Conservation (phyloP, 108 stramenopile species). For the Nitzschia putrida region DNA sequence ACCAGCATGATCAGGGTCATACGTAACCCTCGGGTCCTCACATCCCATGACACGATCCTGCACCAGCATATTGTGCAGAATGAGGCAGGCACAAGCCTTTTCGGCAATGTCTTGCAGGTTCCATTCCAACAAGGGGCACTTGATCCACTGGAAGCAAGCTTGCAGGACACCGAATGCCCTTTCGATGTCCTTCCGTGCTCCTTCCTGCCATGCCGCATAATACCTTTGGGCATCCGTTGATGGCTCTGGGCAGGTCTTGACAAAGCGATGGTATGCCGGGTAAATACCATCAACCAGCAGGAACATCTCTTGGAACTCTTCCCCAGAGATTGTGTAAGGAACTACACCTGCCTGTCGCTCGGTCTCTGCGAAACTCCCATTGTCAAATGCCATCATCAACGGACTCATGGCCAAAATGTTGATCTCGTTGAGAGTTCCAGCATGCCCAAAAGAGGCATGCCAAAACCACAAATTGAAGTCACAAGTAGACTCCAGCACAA, state of each 20-base stretch:
- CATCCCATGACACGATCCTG: constrained; percentile 23
- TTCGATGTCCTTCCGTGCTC: constrained; percentile 27
- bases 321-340: constrained; percentile 11
- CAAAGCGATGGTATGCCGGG: constrained; percentile 18
- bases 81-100: neutral
- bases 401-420: constrained; percentile 24
- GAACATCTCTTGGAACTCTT: constrained; percentile 24
- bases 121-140: neutral
- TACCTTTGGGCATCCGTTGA: neutral
- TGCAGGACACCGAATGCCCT: constrained; percentile 29
- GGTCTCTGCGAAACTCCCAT: neutral
- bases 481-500: no score
- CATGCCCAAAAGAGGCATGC: no score
- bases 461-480: no score
- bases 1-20: constrained; percentile 12
- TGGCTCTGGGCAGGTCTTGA: constrained; percentile 16
- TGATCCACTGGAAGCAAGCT: constrained; percentile 10
- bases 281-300: constrained; percentile 44
- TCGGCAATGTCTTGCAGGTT: constrained; percentile 4
- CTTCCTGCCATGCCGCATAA: constrained; percentile 31
- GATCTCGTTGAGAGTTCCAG: constrained; percentile 35
- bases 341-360: constrained; percentile 7
- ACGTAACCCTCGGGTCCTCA: constrained; percentile 10
- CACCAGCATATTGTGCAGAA: constrained; percentile 33
- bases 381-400: neutral